Percentiles rank a stretch among this genome's conserved stretches.
Evolutionary conservation across 73 alveolate genomes (phyloP).

Genomic region (Durusdinium trenchii): DNA sequence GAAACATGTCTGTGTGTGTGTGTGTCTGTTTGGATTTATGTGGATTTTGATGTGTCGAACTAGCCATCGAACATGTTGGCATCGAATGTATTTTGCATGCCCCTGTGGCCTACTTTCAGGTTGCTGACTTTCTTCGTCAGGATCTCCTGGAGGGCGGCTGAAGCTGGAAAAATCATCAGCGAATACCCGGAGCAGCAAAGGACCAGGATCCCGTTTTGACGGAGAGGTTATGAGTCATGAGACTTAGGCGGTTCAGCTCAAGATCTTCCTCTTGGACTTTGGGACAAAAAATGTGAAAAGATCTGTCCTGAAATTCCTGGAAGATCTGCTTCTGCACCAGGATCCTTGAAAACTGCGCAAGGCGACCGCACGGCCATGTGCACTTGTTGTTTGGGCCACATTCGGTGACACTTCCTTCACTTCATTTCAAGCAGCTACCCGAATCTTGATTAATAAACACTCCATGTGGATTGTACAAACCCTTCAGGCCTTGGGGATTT

Average conservation of each 20-base stretch:
- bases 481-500: background rate
- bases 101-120: conserved; percentile 96
- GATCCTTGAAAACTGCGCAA: conserved; percentile 76
- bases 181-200: too few species aligned
- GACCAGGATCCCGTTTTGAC: too few species aligned
- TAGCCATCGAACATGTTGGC: too few species aligned
- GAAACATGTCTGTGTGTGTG: too few species aligned
- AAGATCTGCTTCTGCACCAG: conserved; percentile 97
- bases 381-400: too few species aligned
- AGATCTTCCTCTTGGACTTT: background rate
- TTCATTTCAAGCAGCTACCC: background rate
- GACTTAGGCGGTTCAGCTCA: too few species aligned
- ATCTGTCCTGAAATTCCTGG: conserved; percentile 97
- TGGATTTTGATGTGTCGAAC: too few species aligned
- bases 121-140: conserved; percentile 94
- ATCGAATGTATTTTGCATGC: too few species aligned
- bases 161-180: too few species aligned
- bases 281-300: too few species aligned
- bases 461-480: background rate
- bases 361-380: background rate
- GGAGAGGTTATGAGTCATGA: too few species aligned
- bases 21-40: too few species aligned
- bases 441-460: background rate
- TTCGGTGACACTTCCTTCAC: background rate
- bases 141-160: background rate